phyloP scores from a whole-genome alignment of 345 rosid genomes.

The Aurinia saxatilis region DNA sequence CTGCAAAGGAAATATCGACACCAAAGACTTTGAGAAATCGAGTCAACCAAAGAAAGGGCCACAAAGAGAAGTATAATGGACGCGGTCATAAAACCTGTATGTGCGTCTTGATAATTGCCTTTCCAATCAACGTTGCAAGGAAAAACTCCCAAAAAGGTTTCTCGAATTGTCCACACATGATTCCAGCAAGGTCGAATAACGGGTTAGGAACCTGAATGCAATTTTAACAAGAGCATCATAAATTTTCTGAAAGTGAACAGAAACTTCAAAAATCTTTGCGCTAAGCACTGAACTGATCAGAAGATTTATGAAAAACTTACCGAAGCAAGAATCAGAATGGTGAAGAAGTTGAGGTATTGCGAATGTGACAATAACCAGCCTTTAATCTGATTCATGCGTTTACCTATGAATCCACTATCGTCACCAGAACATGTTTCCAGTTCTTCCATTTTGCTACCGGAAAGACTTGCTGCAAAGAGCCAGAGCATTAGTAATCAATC shows the following conservation, averaged over 20 bases:
- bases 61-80: not conserved
- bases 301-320: slow-evolving; percentile 29
- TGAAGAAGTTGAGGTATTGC: slow-evolving; percentile 76
- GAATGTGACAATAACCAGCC: slow-evolving; percentile 66
- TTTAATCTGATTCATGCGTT: slow-evolving; percentile 41
- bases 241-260: not conserved
- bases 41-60: not conserved
- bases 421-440: slow-evolving; percentile 52
- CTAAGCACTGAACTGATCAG: not conserved
- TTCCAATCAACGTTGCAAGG: slow-evolving; percentile 79
- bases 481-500: slow-evolving; percentile 1
- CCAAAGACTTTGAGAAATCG: not conserved
- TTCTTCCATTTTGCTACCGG: slow-evolving; percentile 70
- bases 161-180: slow-evolving; percentile 94
- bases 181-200: slow-evolving; percentile 94
- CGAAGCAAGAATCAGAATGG: slow-evolving; percentile 85
- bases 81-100: slow-evolving; percentile 59
- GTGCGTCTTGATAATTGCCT: slow-evolving; percentile 86
- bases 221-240: not conserved
- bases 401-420: slow-evolving; percentile 42
- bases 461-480: slow-evolving; percentile 50
- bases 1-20: slow-evolving; percentile 34
- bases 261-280: not conserved
- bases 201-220: slow-evolving; percentile 82
- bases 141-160: slow-evolving; percentile 89